Conservation (phyloP, 78 protist species). For the Polysphondylium violaceum region DNA sequence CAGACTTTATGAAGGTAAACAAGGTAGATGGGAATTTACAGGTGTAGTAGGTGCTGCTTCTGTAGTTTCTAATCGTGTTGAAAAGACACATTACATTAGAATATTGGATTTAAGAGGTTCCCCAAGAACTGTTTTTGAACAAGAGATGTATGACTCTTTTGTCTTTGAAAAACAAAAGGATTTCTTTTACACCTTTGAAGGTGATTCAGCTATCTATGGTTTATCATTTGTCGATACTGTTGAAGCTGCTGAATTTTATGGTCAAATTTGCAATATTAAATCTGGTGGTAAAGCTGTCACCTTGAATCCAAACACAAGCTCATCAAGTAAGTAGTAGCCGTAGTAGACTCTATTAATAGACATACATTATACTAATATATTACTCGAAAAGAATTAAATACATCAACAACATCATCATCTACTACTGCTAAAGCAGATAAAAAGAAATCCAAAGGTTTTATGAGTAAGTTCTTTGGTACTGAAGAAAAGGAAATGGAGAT, state of each 20-base stretch:
- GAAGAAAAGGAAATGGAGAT: conserved; percentile 50
- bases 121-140: conserved; percentile 59
- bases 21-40: conserved; percentile 70
- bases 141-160: conserved; percentile 81
- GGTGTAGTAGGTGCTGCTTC: conserved; percentile 53
- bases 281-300: conserved; percentile 12
- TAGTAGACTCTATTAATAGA: not conserved
- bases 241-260: conserved; percentile 75
- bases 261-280: conserved; percentile 19
- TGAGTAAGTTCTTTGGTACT: conserved; percentile 15
- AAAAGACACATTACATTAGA: conserved; percentile 49
- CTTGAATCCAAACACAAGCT: conserved; percentile 9
- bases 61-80: conserved; percentile 47
- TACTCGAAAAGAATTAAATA: not conserved
- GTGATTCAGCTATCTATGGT: conserved; percentile 73
- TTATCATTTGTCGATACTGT: conserved; percentile 77
- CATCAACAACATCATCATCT: conserved; percentile 2
- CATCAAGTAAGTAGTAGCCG: not conserved
- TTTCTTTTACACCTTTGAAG: conserved; percentile 83
- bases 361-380: not conserved
- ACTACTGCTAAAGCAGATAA: conserved; percentile 27
- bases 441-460: conserved; percentile 65
- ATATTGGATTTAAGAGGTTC: conserved; percentile 53
- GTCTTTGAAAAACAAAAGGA: conserved; percentile 34
- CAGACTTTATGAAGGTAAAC: conserved; percentile 60